A percentile compares a stretch with the other conserved stretches of the same genome.
Conservation (phyloP, 441 rosid species). For the Brassica hybrid region DNA sequence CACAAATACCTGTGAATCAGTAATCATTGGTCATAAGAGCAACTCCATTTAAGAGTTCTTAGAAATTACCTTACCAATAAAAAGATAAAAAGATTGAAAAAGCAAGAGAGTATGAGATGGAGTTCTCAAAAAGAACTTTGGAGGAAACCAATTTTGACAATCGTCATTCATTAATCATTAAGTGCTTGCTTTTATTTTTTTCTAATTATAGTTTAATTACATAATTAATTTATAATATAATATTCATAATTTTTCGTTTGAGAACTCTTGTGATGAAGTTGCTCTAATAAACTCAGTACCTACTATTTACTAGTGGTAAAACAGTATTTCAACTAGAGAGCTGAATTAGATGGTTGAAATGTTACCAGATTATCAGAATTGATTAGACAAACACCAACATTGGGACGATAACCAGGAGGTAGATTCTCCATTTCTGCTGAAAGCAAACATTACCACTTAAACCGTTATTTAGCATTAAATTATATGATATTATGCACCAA, state of each 20-base stretch:
- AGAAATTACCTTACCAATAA: too few species aligned
- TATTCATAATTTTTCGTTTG: too few species aligned
- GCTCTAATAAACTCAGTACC: neutral
- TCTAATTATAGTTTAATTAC: too few species aligned
- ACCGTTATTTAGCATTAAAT: neutral
- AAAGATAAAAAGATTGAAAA: too few species aligned
- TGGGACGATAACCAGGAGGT: conserved; percentile 36
- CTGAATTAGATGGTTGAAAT: neutral
- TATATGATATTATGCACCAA: neutral
- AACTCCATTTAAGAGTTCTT: too few species aligned
- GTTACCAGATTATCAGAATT: conserved; percentile 83
- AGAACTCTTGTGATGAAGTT: too few species aligned
- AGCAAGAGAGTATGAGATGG: too few species aligned
- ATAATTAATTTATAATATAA: too few species aligned
- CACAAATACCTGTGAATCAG: conserved; percentile 75
- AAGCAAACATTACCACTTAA: neutral
- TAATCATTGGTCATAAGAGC: neutral
- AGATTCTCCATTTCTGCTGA: conserved; percentile 73
- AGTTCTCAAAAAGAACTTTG: too few species aligned
- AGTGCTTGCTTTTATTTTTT: too few species aligned
- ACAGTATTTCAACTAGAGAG: conserved; percentile 8
- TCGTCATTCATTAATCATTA: too few species aligned
- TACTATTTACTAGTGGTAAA: conserved; percentile 1
- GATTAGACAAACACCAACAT: conserved; percentile 94
- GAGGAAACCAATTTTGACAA: too few species aligned